Percentiles rank a stretch among this genome's conserved stretches.
Conservation (phyloP, 257 asterid species). For the Orobanche coerulescens region DNA sequence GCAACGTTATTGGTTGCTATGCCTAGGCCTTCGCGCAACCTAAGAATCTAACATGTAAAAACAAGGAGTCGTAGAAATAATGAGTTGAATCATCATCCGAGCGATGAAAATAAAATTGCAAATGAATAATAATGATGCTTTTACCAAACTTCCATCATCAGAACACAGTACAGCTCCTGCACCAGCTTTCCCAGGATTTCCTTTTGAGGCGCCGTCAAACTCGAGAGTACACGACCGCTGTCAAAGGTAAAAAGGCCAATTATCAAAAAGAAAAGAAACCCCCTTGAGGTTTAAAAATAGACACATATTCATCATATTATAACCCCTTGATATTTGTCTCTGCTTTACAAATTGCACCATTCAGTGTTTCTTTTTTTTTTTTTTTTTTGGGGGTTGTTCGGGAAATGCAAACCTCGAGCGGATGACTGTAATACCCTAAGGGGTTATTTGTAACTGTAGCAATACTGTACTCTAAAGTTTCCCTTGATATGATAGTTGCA, state of each 20-base stretch:
- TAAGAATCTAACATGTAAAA: conserved; percentile 51
- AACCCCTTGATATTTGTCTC: not conserved
- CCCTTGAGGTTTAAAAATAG: not conserved
- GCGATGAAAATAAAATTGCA: not conserved
- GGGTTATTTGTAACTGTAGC: not conserved
- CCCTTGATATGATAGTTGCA: too few relatives aligned
- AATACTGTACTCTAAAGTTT: not conserved
- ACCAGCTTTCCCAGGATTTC: conserved; percentile 95
- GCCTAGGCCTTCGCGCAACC: conserved; percentile 91
- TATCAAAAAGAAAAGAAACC: not conserved
- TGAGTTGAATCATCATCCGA: not conserved
- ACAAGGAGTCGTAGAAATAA: conserved; percentile 18
- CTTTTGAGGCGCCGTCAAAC: conserved; percentile 96
- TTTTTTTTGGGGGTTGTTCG: too few relatives aligned
- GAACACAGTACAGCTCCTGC: conserved; percentile 87
- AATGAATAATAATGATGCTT: not conserved
- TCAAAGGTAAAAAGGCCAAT: not conserved
- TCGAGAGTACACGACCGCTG: conserved; percentile 78
- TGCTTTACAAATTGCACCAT: not conserved
- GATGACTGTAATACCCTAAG: not conserved
- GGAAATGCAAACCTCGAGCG: too few relatives aligned
- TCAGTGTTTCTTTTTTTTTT: too few relatives aligned
- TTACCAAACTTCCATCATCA: conserved; percentile 85
- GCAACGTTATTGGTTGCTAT: conserved; percentile 78
- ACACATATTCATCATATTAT: too few relatives aligned